Evolutionary conservation across 306 rosid genomes (phyloP).

Genomic region (Cyamopsis tetragonoloba): DNA sequence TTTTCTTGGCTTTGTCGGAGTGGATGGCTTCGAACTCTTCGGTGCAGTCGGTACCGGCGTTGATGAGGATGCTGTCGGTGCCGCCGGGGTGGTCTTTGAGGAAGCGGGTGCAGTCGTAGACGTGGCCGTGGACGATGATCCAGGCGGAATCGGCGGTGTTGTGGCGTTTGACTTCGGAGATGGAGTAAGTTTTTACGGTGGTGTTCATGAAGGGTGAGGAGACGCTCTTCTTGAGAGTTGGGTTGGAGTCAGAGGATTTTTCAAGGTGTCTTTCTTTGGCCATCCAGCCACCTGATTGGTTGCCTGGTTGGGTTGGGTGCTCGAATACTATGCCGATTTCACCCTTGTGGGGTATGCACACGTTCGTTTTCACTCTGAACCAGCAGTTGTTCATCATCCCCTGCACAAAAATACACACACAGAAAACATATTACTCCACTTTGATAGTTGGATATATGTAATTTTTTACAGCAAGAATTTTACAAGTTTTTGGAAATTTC

Average conservation of each 20-base stretch:
- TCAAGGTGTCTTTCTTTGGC: conserved; percentile 48
- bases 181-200: conserved; percentile 38
- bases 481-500: too few species aligned
- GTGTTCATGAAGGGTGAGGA: conserved; percentile 74
- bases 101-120: conserved; percentile 75
- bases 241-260: conserved; percentile 31
- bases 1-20: conserved; percentile 73
- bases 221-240: conserved; percentile 45
- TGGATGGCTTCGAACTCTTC: conserved; percentile 93
- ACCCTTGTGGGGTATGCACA: conserved; percentile 57
- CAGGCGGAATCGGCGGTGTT: conserved; percentile 51
- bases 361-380: conserved; percentile 68
- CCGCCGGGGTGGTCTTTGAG: conserved; percentile 90
- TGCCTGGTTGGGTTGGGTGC: conserved; percentile 83
- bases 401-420: too few species aligned
- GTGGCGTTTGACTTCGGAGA: conserved; percentile 61
- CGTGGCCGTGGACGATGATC: conserved; percentile 68
- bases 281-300: conserved; percentile 92
- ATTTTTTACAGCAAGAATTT: too few species aligned
- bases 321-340: conserved; percentile 73
- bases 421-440: too few species aligned
- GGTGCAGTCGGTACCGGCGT: conserved; percentile 85
- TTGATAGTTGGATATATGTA: too few species aligned
- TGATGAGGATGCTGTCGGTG: conserved; percentile 75
- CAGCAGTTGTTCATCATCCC: conserved; percentile 98